Evolutionary conservation across 257 asterid species (phyloP).

Genomic region (Prunella vulgaris): DNA sequence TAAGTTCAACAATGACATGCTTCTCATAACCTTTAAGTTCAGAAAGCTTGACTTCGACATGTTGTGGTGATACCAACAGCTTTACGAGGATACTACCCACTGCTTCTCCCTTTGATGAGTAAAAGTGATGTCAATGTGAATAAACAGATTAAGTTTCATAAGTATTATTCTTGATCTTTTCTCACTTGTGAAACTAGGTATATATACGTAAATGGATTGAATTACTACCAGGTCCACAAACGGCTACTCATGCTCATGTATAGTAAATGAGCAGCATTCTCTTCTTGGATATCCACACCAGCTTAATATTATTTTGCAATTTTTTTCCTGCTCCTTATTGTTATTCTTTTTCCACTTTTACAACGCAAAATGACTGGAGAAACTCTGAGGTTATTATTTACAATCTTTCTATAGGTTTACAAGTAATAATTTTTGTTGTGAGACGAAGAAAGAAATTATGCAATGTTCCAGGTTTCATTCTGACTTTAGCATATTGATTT

Average conservation of each 20-base stretch:
- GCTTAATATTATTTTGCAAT: neutral
- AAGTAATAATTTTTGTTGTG: neutral
- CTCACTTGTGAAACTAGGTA: neutral
- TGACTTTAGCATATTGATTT: neutral
- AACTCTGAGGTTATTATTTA: neutral
- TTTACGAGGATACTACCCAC: slow-evolving; percentile 63
- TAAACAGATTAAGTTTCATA: slow-evolving; percentile 6
- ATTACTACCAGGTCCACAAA: neutral
- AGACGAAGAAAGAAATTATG: neutral
- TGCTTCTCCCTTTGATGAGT: slow-evolving; percentile 64
- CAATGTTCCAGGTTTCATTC: slow-evolving; percentile 4
- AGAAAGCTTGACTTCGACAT: slow-evolving; percentile 68
- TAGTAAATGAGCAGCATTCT: no score
- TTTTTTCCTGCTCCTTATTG: neutral
- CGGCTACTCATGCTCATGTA: neutral
- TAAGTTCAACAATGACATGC: slow-evolving; percentile 65
- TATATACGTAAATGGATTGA: neutral
- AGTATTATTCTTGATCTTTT: neutral
- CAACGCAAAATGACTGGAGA: neutral
- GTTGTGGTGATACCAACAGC: slow-evolving; percentile 52
- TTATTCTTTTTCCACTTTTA: neutral
- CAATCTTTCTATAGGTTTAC: neutral
- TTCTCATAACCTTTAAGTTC: slow-evolving; percentile 78
- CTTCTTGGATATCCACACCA: neutral
- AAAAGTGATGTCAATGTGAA: slow-evolving; percentile 6